A percentile compares a stretch with the other conserved stretches of the same genome.
Conservation (phyloP, 768 basidiomycete species). For the Crucibulum laeve region DNA sequence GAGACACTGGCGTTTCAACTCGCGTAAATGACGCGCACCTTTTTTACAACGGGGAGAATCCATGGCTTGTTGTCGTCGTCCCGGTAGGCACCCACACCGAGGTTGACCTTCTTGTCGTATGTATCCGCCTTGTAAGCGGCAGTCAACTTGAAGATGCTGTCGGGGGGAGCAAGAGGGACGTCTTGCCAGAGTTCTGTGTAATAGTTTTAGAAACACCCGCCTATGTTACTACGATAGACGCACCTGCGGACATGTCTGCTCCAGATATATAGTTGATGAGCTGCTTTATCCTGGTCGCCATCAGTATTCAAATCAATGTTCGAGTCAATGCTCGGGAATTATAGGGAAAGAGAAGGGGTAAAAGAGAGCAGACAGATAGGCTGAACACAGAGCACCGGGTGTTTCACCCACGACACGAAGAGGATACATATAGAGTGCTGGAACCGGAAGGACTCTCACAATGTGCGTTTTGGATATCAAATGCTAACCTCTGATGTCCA, state of each 20-base stretch:
- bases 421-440: background rate
- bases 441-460: background rate
- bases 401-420: background rate
- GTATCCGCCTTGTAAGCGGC: constrained; percentile 84
- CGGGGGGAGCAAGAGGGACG: constrained; percentile 82
- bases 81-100: constrained; percentile 91
- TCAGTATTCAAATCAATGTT: constrained; percentile 19
- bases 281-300: constrained; percentile 60
- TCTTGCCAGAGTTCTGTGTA: constrained; percentile 66
- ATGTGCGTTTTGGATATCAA: constrained; percentile 1
- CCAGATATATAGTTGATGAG: constrained; percentile 48
- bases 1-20: background rate
- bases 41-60: constrained; percentile 89
- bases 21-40: constrained; percentile 39
- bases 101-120: constrained; percentile 76
- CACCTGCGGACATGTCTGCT: constrained; percentile 53
- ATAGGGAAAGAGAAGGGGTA: constrained; percentile 4
- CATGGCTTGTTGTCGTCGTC: constrained; percentile 86
- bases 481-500: background rate
- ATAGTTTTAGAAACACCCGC: background rate
- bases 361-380: background rate
- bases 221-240: constrained; percentile 11
- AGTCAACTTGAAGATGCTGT: constrained; percentile 87
- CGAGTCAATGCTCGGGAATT: background rate
- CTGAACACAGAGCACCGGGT: no score